Evolutionary conservation across 306 rosid genomes (phyloP).

Genomic region (Cicer judaicum): DNA sequence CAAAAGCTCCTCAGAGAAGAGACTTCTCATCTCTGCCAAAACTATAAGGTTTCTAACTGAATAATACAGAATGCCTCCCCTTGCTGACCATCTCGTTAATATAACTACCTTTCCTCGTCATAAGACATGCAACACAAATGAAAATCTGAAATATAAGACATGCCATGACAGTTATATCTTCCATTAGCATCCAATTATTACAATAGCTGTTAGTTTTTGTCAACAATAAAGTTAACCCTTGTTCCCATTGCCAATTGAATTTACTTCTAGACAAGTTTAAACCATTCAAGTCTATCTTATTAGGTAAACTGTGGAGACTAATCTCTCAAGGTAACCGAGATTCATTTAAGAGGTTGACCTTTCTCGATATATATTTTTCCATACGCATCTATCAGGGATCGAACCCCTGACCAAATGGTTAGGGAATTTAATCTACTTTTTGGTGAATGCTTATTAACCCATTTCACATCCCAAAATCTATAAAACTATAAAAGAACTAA

Average conservation of each 20-base stretch:
- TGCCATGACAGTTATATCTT: neutral
- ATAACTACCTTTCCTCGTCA: too few relatives aligned
- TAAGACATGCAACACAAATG: neutral
- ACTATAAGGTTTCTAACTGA: too few relatives aligned
- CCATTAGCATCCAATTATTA: conserved; percentile 8
- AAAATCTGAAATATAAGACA: neutral
- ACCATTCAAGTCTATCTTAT: neutral
- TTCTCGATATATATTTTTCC: too few relatives aligned
- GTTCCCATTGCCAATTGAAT: conserved; percentile 5
- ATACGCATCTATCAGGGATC: too few relatives aligned
- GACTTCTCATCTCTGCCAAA: too few relatives aligned
- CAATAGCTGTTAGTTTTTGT: neutral
- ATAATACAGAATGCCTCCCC: too few relatives aligned
- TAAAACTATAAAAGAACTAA: conserved; percentile 16
- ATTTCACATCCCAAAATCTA: neutral
- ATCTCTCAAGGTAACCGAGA: too few relatives aligned
- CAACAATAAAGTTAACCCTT: conserved; percentile 14
- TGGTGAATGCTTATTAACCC: neutral
- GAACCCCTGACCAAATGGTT: too few relatives aligned
- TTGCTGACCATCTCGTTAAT: too few relatives aligned
- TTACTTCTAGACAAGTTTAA: neutral
- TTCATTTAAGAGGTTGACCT: too few relatives aligned
- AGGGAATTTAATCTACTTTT: neutral
- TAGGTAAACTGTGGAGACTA: neutral
- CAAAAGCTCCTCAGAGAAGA: too few relatives aligned